Evolutionary conservation across 2,329 filamentous ascomycete genomes (phyloP), one percentile per base, ranked within the genome.

Genomic region (Cercospora beticola): DNA sequence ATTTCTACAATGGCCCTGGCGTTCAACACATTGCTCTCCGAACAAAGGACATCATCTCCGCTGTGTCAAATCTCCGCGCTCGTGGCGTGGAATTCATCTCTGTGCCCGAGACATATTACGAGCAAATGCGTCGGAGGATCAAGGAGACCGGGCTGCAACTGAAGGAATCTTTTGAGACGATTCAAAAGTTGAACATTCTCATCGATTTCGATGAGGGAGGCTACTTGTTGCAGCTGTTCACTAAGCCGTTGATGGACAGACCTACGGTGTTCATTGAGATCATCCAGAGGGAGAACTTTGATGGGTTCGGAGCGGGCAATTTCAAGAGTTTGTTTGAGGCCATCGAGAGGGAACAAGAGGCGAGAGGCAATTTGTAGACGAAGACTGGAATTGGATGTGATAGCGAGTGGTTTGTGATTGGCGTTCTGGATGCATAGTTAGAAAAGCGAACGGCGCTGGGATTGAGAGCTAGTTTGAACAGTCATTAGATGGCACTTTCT

Each of bases 261-360:
- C 94, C 94, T 26, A 97, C 94, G 3, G 94, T 97, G 30, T 97
- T 97, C 78, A 89, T 97, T 71, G 94, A 97, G 86, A 97, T 97
- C 75, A 97, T 97, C 75, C 93, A 97, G 84, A 85, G 94, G 67
- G 90, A 96, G 75, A 89, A 93, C 72, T 97, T 97, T 79, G 89
- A 91, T 33, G 94, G 94, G 0, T 97, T 97, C 75, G 94, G 94
- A 4, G 94, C 94, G 0, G 94, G 94, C 0, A 98, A 97, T 81
- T 97, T 97, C 83, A 97, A 93, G 87, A 93, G 90, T 70, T 77
- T 97, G 75, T 97, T 97, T 76, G 94, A 97, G 84, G 94, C 94
- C 2, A 96, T 97, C 79, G 94, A 97, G 86, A 85, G 94, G 62
- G 94, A 97, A 81, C 94, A 97, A 84, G 93, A 89, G 57, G 85